Conservation (phyloP, 371 early-diverging fungal genomes). For the Mucor irregularis region DNA sequence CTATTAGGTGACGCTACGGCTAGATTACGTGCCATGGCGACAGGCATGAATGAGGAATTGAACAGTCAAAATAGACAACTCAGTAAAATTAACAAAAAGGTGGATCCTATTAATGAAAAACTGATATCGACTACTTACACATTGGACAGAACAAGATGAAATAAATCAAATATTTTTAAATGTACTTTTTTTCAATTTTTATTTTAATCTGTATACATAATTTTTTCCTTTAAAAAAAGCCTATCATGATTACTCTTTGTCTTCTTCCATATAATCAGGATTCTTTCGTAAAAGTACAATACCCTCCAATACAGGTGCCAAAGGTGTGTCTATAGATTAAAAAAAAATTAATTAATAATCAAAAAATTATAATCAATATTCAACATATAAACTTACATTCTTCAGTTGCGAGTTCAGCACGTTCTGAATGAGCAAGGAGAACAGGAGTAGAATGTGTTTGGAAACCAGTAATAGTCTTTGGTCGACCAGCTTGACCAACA, state of each 20-base stretch:
- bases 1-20: constrained; percentile 62
- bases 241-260: constrained; percentile 44
- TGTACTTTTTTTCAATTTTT: not conserved
- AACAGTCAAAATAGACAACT: constrained; percentile 63
- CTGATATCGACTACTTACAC: constrained; percentile 44
- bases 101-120: constrained; percentile 46
- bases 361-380: not conserved
- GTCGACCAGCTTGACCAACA: constrained; percentile 98
- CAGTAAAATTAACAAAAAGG: constrained; percentile 32
- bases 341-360: constrained; percentile 1
- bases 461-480: constrained; percentile 98
- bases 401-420: constrained; percentile 97
- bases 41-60: constrained; percentile 73
- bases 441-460: constrained; percentile 99
- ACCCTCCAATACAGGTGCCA: constrained; percentile 88
- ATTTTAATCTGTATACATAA: not conserved
- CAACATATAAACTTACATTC: constrained; percentile 70
- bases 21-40: constrained; percentile 71
- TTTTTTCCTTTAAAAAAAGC: constrained; percentile 1
- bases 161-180: not conserved
- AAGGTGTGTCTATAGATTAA: constrained; percentile 59
- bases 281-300: constrained; percentile 96
- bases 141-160: constrained; percentile 41
- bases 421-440: constrained; percentile 92
- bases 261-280: constrained; percentile 80